A percentile compares a stretch with the other conserved stretches of the same genome.
Conservation (phyloP, 441 rosid species). For the Corymbia citriodora region DNA sequence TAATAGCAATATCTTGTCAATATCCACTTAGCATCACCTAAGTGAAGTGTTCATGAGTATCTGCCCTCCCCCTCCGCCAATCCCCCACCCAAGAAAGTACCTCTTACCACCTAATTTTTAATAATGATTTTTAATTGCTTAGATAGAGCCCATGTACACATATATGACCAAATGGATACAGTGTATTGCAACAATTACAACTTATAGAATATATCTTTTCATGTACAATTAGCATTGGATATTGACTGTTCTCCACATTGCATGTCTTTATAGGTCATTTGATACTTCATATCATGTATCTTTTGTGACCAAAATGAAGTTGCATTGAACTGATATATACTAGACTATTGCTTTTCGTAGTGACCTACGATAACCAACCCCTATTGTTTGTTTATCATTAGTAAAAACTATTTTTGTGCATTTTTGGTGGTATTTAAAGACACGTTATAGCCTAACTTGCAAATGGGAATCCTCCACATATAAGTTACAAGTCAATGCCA, state of each 20-base stretch:
- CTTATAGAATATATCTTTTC: too few relatives aligned
- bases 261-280: too few relatives aligned
- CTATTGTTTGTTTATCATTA: background rate
- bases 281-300: too few relatives aligned
- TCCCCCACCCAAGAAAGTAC: fast-evolving
- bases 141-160: too few relatives aligned
- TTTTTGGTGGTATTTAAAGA: background rate
- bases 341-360: too few relatives aligned
- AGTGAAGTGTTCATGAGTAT: fast-evolving
- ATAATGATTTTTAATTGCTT: too few relatives aligned
- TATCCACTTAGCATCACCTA: too few relatives aligned
- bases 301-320: background rate
- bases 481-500: background rate
- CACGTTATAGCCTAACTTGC: background rate
- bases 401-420: too few relatives aligned
- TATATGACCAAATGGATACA: fast-evolving
- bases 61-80: too few relatives aligned
- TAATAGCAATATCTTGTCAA: too few relatives aligned
- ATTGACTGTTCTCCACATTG: background rate
- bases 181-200: background rate
- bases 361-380: background rate
- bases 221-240: background rate
- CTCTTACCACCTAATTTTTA: too few relatives aligned
- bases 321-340: too few relatives aligned
- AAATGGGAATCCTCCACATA: background rate